Conservation (phyloP, 164 flowering plant genomes). For the Annona cherimola region DNA sequence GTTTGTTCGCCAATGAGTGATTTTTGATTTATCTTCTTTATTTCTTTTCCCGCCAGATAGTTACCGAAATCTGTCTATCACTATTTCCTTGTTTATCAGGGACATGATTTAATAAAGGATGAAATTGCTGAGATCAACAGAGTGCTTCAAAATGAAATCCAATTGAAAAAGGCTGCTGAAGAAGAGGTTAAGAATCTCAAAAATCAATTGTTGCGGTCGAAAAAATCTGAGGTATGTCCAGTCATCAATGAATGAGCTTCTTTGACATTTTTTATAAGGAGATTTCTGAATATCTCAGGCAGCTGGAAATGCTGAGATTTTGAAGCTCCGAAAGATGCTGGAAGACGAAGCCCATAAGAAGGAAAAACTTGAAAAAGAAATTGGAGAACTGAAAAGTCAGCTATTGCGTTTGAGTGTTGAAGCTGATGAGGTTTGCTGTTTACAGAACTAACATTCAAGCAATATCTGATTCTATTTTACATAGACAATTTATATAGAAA, state of each 20-base stretch:
- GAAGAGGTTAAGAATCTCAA: constrained; percentile 57
- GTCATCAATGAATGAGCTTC: background rate
- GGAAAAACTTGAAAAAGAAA: constrained; percentile 81
- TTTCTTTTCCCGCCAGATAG: too few relatives aligned
- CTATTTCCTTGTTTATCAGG: too few relatives aligned
- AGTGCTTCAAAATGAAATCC: constrained; percentile 56
- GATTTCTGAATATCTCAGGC: constrained; percentile 34
- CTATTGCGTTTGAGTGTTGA: constrained; percentile 76
- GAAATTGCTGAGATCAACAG: constrained; percentile 54
- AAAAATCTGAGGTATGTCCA: constrained; percentile 62
- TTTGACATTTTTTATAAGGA: background rate
- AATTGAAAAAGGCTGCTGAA: constrained; percentile 61
- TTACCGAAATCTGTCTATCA: too few relatives aligned
- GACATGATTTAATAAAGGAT: constrained; percentile 6
- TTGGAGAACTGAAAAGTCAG: constrained; percentile 59
- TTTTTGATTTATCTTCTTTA: too few relatives aligned
- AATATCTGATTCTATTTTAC: background rate
- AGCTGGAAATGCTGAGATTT: constrained; percentile 54
- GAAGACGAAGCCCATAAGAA: constrained; percentile 73
- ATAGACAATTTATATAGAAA: too few relatives aligned
- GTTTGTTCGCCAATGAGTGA: too few relatives aligned
- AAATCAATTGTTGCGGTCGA: constrained; percentile 53
- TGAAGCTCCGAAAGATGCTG: constrained; percentile 60
- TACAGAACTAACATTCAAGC: background rate
- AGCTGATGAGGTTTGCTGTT: constrained; percentile 77